phyloP scores from a whole-genome alignment of 257 asterid genomes.

The Penstemon newberryi region DNA sequence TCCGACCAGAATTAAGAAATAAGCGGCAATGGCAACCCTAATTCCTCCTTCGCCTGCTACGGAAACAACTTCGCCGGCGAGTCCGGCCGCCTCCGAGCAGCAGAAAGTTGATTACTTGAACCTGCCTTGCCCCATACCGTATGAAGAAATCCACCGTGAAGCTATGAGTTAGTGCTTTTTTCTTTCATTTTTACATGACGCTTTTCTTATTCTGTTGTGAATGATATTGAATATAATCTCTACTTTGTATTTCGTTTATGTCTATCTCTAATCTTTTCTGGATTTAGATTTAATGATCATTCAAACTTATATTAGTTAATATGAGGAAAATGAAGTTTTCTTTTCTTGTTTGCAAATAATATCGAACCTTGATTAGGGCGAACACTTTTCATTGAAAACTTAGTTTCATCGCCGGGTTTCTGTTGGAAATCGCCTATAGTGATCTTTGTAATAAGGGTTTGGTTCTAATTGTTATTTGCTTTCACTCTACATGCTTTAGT shows the following conservation, averaged over 20 bases:
- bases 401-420: background rate
- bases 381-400: background rate
- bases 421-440: background rate
- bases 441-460: background rate
- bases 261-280: background rate
- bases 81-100: slow-evolving; percentile 43
- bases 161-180: slow-evolving; percentile 67
- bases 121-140: slow-evolving; percentile 92
- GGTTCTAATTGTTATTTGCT: background rate
- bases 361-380: background rate
- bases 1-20: background rate
- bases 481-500: background rate
- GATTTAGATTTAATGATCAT: slow-evolving; percentile 3
- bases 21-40: slow-evolving; percentile 59
- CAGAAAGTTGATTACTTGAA: slow-evolving; percentile 67
- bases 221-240: slow-evolving; percentile 16
- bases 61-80: slow-evolving; percentile 39
- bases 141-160: slow-evolving; percentile 97
- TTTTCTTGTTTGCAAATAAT: too few relatives aligned
- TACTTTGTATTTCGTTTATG: background rate
- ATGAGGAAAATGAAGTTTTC: background rate
- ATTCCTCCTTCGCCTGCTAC: slow-evolving; percentile 49
- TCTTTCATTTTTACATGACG: background rate
- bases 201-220: background rate
- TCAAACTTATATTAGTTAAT: background rate